A percentile compares a stretch with the other conserved stretches of the same genome.
Evolutionary conservation across 2,329 filamentous ascomycete species (phyloP).

Genomic region (Diplodia scrobiculata): DNA sequence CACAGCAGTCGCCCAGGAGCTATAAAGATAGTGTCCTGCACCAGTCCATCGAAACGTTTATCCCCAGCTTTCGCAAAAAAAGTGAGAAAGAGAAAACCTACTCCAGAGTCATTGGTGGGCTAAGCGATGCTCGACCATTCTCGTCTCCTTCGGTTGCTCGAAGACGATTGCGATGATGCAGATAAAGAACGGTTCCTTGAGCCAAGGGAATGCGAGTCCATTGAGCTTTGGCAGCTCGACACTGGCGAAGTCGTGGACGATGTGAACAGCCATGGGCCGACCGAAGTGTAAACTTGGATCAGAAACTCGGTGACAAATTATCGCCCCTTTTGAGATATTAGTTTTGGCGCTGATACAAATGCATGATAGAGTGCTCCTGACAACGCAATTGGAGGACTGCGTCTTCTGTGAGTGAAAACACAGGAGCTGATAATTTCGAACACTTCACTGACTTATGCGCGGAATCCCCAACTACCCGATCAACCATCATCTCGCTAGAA

Average conservation of each 20-base stretch:
- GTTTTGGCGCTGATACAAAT: not conserved
- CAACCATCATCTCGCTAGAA: fast-evolving
- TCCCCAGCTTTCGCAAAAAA: too few relatives aligned
- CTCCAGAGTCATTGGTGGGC: too few relatives aligned
- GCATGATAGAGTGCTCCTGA: not conserved
- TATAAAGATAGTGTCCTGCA: too few relatives aligned
- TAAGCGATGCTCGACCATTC: not conserved
- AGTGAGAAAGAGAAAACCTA: not conserved
- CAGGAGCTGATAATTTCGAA: not conserved
- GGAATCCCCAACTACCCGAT: not conserved
- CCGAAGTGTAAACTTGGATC: not conserved
- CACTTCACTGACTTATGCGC: not conserved
- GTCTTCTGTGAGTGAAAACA: not conserved
- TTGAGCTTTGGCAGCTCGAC: not conserved
- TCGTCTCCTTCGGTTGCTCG: not conserved
- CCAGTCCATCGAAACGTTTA: too few relatives aligned
- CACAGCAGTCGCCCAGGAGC: too few relatives aligned
- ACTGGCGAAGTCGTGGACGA: not conserved
- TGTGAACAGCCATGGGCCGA: not conserved
- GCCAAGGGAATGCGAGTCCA: not conserved
- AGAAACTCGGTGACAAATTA: not conserved
- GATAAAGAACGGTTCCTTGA: fast-evolving
- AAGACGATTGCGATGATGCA: not conserved
- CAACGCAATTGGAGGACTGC: not conserved
- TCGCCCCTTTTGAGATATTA: not conserved